Conservation (phyloP, 305 asterid species). For the Monarda citriodora region DNA sequence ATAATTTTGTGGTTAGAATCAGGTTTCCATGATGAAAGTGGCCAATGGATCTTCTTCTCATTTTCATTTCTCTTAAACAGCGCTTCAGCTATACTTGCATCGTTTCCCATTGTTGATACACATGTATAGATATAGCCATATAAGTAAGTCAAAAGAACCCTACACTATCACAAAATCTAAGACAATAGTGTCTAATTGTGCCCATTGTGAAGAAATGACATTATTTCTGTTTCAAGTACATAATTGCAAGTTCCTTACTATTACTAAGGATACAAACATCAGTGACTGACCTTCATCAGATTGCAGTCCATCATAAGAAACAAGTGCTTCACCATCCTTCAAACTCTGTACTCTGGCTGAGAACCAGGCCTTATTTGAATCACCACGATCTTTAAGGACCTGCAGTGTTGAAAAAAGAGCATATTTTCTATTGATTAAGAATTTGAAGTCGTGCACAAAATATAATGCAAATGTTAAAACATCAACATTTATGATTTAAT, state of each 20-base stretch:
- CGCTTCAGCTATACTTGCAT: conserved; percentile 16
- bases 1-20: background rate
- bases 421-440: conserved; percentile 11
- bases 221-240: conserved; percentile 4
- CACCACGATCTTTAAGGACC: conserved; percentile 82
- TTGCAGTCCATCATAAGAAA: conserved; percentile 62
- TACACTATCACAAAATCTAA: background rate
- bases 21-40: conserved; percentile 17
- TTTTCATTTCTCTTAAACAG: conserved; percentile 3
- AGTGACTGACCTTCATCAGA: conserved; percentile 66
- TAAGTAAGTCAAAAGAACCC: conserved; percentile 1
- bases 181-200: conserved; percentile 4
- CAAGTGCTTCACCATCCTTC: conserved; percentile 76
- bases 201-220: conserved; percentile 6
- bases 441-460: conserved; percentile 8
- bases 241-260: conserved; percentile 14
- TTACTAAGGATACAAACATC: conserved; percentile 19
- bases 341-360: conserved; percentile 65
- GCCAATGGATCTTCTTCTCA: conserved; percentile 1
- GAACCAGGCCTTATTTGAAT: conserved; percentile 79
- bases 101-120: conserved; percentile 2
- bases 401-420: conserved; percentile 35
- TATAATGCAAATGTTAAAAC: conserved; percentile 6
- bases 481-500: background rate
- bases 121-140: background rate